Percentiles rank a stretch among this genome's conserved stretches.
Conservation (phyloP, 2,329 filamentous ascomycete species). For the Monosporascus cannonballus region DNA sequence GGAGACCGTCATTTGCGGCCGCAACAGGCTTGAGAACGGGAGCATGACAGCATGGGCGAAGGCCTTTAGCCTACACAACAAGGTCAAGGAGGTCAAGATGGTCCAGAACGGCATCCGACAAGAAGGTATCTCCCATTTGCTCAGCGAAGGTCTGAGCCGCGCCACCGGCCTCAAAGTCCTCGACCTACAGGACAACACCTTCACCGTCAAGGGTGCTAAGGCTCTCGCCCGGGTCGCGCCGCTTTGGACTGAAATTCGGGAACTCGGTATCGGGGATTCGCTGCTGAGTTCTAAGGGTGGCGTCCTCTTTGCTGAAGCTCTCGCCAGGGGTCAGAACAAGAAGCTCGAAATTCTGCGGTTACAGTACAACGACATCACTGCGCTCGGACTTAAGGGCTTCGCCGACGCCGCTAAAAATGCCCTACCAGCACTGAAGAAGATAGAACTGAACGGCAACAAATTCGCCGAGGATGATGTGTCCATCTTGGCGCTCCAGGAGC, state of each 20-base stretch:
- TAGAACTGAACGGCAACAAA: constrained; percentile 95
- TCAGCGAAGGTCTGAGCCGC: constrained; percentile 71
- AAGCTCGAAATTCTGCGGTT: constrained; percentile 76
- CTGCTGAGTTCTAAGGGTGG: constrained; percentile 74
- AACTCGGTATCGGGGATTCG: constrained; percentile 86
- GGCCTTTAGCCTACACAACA: constrained; percentile 74
- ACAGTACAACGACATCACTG: constrained; percentile 92
- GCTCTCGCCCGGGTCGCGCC: constrained; percentile 71
- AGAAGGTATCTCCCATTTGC: constrained; percentile 78
- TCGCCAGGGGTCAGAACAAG: constrained; percentile 69
- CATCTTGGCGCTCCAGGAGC: constrained; percentile 60
- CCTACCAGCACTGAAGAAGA: constrained; percentile 71
- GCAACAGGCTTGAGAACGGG: constrained; percentile 91
- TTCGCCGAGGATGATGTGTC: constrained; percentile 79
- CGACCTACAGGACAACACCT: constrained; percentile 97
- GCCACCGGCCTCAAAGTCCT: constrained; percentile 65
- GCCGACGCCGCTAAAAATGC: constrained; percentile 59
- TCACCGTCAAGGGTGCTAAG: constrained; percentile 73
- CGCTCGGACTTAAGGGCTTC: constrained; percentile 65
- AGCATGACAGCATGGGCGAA: constrained; percentile 95
- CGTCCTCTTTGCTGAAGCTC: constrained; percentile 63
- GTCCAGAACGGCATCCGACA: constrained; percentile 96
- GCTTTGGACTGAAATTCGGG: constrained; percentile 68
- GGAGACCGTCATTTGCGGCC: constrained; percentile 95
- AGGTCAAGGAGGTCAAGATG: constrained; percentile 87